Conservation (phyloP, 108 stramenopile genomes). For the Thalassiosira profunda region DNA sequence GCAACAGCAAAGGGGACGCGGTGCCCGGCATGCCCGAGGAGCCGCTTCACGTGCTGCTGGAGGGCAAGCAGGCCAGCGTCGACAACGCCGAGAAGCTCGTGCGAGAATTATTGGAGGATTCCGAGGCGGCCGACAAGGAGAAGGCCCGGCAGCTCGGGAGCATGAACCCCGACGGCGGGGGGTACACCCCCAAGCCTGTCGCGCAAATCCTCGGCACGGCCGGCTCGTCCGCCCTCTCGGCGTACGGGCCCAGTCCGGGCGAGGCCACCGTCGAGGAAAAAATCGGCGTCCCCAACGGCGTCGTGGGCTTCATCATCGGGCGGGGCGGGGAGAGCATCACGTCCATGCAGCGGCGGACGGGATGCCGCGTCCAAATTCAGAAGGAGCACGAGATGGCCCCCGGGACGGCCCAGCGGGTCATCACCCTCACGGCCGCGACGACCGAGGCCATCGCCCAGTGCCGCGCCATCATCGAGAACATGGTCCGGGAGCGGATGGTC, state of each 20-base stretch:
- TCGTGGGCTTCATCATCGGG: slow-evolving; percentile 90
- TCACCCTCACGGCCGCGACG: slow-evolving; percentile 81
- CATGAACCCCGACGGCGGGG: slow-evolving; percentile 31
- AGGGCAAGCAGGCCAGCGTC: slow-evolving; percentile 54
- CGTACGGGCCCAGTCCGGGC: slow-evolving; percentile 45
- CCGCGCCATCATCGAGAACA: slow-evolving; percentile 77
- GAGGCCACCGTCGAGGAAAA: slow-evolving; percentile 72
- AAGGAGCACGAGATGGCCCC: slow-evolving; percentile 84
- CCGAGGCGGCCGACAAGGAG: slow-evolving; percentile 62
- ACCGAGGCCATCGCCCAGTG: slow-evolving; percentile 76
- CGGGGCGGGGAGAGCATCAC: slow-evolving; percentile 89
- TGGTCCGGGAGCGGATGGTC: slow-evolving; percentile 75
- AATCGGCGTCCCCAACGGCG: slow-evolving; percentile 84
- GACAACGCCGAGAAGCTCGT: slow-evolving; percentile 58
- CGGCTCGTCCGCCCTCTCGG: slow-evolving; percentile 36
- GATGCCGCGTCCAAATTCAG: slow-evolving; percentile 36
- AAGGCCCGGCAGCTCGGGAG: slow-evolving; percentile 60
- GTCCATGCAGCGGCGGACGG: slow-evolving; percentile 39
- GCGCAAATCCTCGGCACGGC: slow-evolving; percentile 70
- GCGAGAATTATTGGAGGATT: slow-evolving; percentile 57
- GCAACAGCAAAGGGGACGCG: slow-evolving; percentile 14
- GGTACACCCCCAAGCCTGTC: slow-evolving; percentile 83
- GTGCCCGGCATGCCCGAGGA: slow-evolving; percentile 47
- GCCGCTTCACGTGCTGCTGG: slow-evolving; percentile 77
- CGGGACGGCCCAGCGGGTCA: slow-evolving; percentile 78